Evolutionary conservation across 75 land plant genomes (phyloP).

Genomic region (Cryptomeria japonica): DNA sequence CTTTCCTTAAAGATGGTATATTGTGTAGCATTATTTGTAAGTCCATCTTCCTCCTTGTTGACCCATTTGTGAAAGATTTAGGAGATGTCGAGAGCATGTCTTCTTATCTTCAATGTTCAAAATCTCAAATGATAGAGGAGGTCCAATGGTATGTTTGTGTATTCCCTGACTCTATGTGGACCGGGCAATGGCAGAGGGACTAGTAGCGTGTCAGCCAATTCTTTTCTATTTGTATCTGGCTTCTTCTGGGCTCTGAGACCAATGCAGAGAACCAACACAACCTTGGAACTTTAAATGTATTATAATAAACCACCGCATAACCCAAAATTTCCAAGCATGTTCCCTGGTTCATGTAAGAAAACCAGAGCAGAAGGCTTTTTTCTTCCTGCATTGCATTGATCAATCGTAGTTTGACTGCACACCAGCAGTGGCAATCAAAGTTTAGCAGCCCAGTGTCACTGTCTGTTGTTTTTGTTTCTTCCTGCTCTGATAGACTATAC

Average conservation of each 20-base stretch:
- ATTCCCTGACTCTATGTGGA: neutral
- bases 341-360: neutral
- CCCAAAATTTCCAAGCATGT: neutral
- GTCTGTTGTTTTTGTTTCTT: neutral
- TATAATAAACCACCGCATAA: neutral
- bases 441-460: neutral
- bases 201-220: neutral
- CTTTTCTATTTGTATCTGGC: slow-evolving; percentile 1
- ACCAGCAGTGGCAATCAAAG: neutral
- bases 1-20: too few relatives aligned
- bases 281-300: neutral
- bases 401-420: neutral
- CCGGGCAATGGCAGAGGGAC: neutral
- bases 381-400: neutral
- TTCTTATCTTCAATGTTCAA: neutral
- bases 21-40: too few relatives aligned
- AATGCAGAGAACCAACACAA: slow-evolving; percentile 1
- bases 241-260: slow-evolving; percentile 7
- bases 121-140: neutral
- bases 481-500: neutral
- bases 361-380: neutral
- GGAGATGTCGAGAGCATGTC: neutral
- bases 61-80: neutral
- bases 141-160: neutral
- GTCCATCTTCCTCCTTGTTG: neutral